Evolutionary conservation across 148 eudicot species (phyloP).

Genomic region (Camellia japonica): DNA sequence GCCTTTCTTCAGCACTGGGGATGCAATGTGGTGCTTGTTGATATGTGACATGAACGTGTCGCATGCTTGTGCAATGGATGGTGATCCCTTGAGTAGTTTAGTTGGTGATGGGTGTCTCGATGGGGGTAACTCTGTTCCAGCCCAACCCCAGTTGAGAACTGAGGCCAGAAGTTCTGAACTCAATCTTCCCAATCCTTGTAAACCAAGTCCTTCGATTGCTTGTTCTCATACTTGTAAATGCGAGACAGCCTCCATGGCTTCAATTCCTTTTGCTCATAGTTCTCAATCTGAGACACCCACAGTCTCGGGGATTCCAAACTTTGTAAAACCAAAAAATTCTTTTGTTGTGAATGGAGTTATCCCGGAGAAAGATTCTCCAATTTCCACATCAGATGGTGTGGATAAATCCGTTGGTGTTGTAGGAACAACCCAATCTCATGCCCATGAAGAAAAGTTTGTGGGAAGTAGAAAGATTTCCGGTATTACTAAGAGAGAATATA

Average conservation of each 20-base stretch:
- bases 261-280: constrained; percentile 28
- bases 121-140: constrained; percentile 13
- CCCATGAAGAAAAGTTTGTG: constrained; percentile 49
- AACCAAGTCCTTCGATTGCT: constrained; percentile 28
- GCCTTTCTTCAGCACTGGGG: constrained; percentile 88
- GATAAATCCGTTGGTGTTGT: constrained; percentile 40
- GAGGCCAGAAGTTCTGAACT: constrained; percentile 35
- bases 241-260: constrained; percentile 18
- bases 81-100: constrained; percentile 47
- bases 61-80: constrained; percentile 86
- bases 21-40: constrained; percentile 95
- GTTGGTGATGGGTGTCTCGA: constrained; percentile 46
- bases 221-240: constrained; percentile 34
- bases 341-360: constrained; percentile 23
- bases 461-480: constrained; percentile 38
- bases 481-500: constrained; percentile 51
- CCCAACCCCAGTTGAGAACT: constrained; percentile 37
- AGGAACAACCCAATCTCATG: constrained; percentile 36
- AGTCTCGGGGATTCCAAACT: constrained; percentile 28
- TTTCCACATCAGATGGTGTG: constrained; percentile 23
- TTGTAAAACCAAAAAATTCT: constrained; percentile 36
- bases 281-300: constrained; percentile 27
- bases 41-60: constrained; percentile 93
- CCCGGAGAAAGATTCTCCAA: constrained; percentile 38
- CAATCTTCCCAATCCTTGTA: constrained; percentile 39